A percentile compares a stretch with the other conserved stretches of the same genome.
These are phyloP conservation scores for Borovskyia barvae DNA, from an alignment of 208 protist genomes.

Conservation along the genomic window DNA sequence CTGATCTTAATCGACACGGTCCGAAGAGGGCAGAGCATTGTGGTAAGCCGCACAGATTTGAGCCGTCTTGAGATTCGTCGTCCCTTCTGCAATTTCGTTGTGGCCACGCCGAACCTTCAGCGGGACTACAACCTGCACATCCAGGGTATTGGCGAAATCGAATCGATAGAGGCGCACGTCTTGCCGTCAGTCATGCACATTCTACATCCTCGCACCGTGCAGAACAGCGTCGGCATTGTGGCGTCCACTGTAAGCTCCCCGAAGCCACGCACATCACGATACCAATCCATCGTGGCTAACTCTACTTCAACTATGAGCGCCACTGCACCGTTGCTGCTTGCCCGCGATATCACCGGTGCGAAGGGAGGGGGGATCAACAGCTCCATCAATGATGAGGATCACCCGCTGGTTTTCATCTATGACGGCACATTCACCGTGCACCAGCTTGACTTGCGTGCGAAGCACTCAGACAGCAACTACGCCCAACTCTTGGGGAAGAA, in stretches of 20 bases:
- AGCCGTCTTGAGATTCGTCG: constrained; percentile 41
- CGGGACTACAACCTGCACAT: constrained; percentile 41
- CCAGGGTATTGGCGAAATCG: constrained; percentile 62
- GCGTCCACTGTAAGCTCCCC: not conserved
- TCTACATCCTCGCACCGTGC: constrained; percentile 13
- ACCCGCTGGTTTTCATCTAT: constrained; percentile 38
- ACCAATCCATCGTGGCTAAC: not conserved
- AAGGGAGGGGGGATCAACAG: no score
- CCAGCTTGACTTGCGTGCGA: constrained; percentile 49
- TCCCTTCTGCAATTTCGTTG: constrained; percentile 55
- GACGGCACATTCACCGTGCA: constrained; percentile 71
- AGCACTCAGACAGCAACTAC: constrained; percentile 70
- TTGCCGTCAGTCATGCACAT: constrained; percentile 48
- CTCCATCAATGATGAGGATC: not conserved
- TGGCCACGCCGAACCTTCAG: constrained; percentile 35
- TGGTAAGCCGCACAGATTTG: constrained; percentile 27
- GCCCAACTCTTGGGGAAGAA: constrained; percentile 55
- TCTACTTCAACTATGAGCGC: not conserved
- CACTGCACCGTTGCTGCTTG: not conserved
- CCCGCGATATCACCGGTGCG: no score
- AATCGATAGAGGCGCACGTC: constrained; percentile 24
- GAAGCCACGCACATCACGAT: not conserved
- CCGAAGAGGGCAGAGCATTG: constrained; percentile 35
- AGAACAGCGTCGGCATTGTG: not conserved
- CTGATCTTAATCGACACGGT: constrained; percentile 53